Evolutionary conservation across 2,329 filamentous ascomycete genomes (phyloP).

Genomic region (Blastomyces gilchristii): DNA sequence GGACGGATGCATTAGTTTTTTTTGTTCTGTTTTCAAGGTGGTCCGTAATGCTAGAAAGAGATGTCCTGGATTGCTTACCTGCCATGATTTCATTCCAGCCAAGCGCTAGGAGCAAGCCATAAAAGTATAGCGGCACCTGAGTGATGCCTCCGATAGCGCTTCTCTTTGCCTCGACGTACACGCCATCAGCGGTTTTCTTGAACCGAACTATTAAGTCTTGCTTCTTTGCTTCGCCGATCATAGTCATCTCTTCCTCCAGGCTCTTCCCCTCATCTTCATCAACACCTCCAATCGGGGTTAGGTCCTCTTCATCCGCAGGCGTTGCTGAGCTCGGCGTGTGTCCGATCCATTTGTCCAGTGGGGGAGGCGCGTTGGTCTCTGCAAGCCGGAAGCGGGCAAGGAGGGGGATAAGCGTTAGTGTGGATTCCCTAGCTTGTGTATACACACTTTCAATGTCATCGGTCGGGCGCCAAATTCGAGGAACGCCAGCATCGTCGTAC

Average conservation of each 20-base stretch:
- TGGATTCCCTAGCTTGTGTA: conserved; percentile 84
- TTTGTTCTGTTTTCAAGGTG: background rate
- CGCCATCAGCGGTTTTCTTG: conserved; percentile 96
- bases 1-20: conserved; percentile 4
- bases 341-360: conserved; percentile 77
- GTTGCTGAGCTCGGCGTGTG: conserved; percentile 63
- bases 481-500: conserved; percentile 89
- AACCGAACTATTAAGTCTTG: conserved; percentile 89
- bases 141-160: conserved; percentile 92
- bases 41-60: background rate
- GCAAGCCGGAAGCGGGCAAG: conserved; percentile 73
- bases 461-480: conserved; percentile 88
- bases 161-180: conserved; percentile 95
- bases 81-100: conserved; percentile 99
- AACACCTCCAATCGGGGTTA: conserved; percentile 79
- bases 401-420: conserved; percentile 79
- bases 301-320: conserved; percentile 78
- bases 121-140: conserved; percentile 91
- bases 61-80: conserved; percentile 57
- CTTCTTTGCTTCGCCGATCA: conserved; percentile 81
- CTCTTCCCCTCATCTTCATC: conserved; percentile 93
- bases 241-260: conserved; percentile 89
- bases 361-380: conserved; percentile 63
- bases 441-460: conserved; percentile 97
- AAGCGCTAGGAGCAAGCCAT: conserved; percentile 72